These are phyloP conservation scores for Candida patagonica DNA, from an alignment of 805 yeast genomes.

Conservation along the genomic window DNA sequence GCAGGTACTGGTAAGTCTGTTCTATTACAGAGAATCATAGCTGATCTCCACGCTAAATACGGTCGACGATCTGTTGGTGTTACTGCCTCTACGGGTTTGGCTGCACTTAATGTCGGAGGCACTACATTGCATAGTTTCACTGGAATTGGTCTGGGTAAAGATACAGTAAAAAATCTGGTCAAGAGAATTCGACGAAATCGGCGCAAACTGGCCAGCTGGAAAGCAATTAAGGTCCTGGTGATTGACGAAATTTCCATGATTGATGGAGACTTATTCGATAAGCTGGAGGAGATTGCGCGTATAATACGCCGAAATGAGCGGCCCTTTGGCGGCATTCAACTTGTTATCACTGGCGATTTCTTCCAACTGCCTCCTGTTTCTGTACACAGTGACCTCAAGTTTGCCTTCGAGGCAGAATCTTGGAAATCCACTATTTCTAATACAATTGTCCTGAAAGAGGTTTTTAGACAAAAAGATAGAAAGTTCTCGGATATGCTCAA, in stretches of 20 bases:
- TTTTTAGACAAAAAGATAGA: constrained; percentile 78
- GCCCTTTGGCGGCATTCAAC: constrained; percentile 93
- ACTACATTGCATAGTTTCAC: constrained; percentile 70
- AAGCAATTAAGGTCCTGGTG: constrained; percentile 54
- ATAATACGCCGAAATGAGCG: constrained; percentile 37
- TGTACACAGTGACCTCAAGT: constrained; percentile 30
- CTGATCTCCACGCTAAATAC: constrained; percentile 37
- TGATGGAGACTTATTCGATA: constrained; percentile 64
- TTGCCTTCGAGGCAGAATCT: constrained; percentile 64
- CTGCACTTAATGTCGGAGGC: constrained; percentile 85
- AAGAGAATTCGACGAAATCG: constrained; percentile 38
- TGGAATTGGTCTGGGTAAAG: constrained; percentile 67
- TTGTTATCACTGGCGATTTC: constrained; percentile 86
- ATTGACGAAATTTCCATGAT: constrained; percentile 94
- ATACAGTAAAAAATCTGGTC: constrained; percentile 35
- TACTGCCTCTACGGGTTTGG: constrained; percentile 89
- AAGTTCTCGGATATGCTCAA: constrained; percentile 72
- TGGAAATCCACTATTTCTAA: constrained; percentile 60
- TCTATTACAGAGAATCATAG: constrained; percentile 60
- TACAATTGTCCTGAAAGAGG: constrained; percentile 64
- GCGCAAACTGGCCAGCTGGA: constrained; percentile 51
- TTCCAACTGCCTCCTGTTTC: constrained; percentile 88
- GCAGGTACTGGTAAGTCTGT: constrained; percentile 99
- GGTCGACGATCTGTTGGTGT: constrained; percentile 39
- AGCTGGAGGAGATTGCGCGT: constrained; percentile 62